Evolutionary conservation across 768 basidiomycete genomes (phyloP).

Genomic region (Trametes maxima): DNA sequence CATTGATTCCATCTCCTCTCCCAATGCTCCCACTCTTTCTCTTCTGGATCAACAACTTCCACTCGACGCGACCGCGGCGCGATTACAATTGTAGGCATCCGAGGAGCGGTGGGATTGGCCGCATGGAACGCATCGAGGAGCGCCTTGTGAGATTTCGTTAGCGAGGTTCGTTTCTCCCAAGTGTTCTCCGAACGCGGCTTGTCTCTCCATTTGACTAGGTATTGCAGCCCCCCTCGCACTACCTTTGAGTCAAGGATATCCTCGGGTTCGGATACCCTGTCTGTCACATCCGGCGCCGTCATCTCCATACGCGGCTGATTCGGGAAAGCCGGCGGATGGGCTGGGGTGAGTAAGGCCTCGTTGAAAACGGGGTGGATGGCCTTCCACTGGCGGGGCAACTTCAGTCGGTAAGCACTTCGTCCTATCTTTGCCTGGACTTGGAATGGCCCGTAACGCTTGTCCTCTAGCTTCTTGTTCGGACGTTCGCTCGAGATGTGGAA

Average conservation of each 20-base stretch:
- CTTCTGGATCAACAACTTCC: background rate
- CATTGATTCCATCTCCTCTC: background rate
- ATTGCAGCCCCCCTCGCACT: constrained; percentile 19
- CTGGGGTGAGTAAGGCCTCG: constrained; percentile 15
- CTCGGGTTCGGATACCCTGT: constrained; percentile 19
- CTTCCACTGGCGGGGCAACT: constrained; percentile 29
- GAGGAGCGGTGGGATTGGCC: background rate
- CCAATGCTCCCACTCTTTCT: background rate
- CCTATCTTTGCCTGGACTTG: constrained; percentile 28
- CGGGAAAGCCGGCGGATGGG: constrained; percentile 6
- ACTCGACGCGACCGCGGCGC: background rate
- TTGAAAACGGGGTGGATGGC: constrained; percentile 32
- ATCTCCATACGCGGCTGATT: constrained; percentile 18
- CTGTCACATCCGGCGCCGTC: constrained; percentile 1
- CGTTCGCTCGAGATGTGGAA: constrained; percentile 27
- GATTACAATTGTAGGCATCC: background rate
- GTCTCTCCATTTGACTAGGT: constrained; percentile 35
- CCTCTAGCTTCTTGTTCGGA: constrained; percentile 30
- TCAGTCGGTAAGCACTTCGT: constrained; percentile 25
- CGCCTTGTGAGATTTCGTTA: background rate
- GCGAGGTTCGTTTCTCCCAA: background rate
- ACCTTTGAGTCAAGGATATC: constrained; percentile 24
- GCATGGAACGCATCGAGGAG: background rate
- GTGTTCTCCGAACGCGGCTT: constrained; percentile 20
- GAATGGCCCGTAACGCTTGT: constrained; percentile 30